Evolutionary conservation across 352 stramenopile species (phyloP).

Genomic region (Blastocystis sp.): DNA sequence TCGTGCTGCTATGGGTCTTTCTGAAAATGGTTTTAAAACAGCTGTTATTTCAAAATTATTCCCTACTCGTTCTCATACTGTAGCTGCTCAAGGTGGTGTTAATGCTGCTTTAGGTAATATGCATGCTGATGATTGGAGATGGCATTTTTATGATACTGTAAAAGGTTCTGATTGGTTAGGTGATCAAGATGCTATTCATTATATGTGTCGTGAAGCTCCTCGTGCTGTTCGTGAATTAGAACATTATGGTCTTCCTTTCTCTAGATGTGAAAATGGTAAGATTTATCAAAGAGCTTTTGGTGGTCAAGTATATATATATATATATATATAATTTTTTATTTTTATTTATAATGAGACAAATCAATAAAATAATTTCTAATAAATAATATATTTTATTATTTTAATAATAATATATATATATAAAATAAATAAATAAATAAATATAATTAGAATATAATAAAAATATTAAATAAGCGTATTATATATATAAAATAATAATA

Average conservation of each 20-base stretch:
- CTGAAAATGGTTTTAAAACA: conserved; percentile 77
- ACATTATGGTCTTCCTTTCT: conserved; percentile 81
- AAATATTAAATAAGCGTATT: no score
- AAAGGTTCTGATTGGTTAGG: conserved; percentile 85
- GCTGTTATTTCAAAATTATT: conserved; percentile 91
- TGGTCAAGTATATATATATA: no score
- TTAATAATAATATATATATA: no score
- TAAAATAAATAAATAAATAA: no score
- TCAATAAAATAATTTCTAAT: no score
- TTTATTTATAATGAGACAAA: no score
- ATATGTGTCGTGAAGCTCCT: conserved; percentile 65
- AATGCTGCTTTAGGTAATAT: conserved; percentile 91
- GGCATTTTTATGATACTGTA: conserved; percentile 88
- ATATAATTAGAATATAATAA: no score
- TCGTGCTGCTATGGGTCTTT: conserved; percentile 70
- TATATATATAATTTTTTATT: no score
- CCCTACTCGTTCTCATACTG: conserved; percentile 78
- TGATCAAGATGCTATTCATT: conserved; percentile 91
- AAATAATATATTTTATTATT: no score
- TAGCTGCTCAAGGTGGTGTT: conserved; percentile 82
- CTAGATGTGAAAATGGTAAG: conserved; percentile 77
- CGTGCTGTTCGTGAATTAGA: conserved; percentile 73
- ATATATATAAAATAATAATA: no score
- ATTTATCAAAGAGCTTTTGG: conserved; percentile 87
- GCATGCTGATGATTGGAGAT: conserved; percentile 79